Evolutionary conservation across 495 filamentous ascomycete genomes (phyloP).

Genomic region (Hypoxylon fragiforme): DNA sequence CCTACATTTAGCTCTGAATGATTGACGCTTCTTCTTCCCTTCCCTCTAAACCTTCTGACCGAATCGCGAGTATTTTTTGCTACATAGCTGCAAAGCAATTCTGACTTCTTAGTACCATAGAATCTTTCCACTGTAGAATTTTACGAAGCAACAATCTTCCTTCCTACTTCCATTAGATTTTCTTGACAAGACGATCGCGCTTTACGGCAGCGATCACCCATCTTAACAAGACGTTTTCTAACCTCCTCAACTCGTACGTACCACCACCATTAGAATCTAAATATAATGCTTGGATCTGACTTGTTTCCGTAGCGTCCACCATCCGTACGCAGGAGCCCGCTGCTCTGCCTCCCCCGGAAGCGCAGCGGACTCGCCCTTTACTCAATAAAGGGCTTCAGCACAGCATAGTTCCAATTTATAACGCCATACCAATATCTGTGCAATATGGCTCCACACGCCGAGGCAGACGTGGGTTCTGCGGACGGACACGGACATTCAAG

Average conservation of each 20-base stretch:
- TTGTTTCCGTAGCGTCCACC: conserved; percentile 68
- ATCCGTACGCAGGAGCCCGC: conserved; percentile 96
- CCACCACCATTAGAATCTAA: conserved; percentile 2
- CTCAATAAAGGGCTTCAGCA: conserved; percentile 57
- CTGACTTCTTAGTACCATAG: conserved; percentile 2
- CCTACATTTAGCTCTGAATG: conserved; percentile 3
- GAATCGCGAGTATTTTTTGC: background rate
- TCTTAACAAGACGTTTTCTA: conserved; percentile 86
- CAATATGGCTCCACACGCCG: conserved; percentile 94
- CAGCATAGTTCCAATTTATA: conserved; percentile 34
- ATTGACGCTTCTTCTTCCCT: background rate
- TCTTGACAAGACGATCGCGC: conserved; percentile 52
- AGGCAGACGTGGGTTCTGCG: conserved; percentile 68
- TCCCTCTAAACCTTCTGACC: background rate
- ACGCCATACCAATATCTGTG: conserved; percentile 11
- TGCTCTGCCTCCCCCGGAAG: conserved; percentile 87
- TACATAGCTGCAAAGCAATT: background rate
- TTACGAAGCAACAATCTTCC: too few relatives aligned
- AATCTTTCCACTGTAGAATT: too few relatives aligned
- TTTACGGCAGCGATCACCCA: conserved; percentile 57
- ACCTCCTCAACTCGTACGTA: conserved; percentile 82
- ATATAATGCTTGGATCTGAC: conserved; percentile 12
- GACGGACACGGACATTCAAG: conserved; percentile 66
- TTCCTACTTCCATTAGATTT: too few relatives aligned
- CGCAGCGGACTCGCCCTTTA: conserved; percentile 75